Base-by-base conservation (phyloP, 352 stramenopile species). In the Nothophytophthora sp. region DNA sequence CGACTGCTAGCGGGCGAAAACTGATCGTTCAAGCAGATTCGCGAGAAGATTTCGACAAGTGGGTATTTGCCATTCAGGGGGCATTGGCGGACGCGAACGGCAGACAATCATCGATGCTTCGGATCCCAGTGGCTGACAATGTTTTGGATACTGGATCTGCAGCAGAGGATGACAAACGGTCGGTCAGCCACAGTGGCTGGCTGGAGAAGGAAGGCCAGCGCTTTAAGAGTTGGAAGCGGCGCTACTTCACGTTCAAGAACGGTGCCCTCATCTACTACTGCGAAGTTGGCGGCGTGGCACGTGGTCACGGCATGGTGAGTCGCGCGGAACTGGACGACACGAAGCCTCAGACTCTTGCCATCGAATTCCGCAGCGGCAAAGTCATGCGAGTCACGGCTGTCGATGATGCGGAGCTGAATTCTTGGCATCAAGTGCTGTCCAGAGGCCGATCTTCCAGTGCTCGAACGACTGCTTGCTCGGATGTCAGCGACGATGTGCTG, bases 201-300 rank as follows among this genome's bases (percentile, higher is more conserved):
- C 63, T 92, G 16, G 70, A 88, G 54, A 90, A 90, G 44, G 82
- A 92, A 67, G 80, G 82, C 0, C 73, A 81, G 25, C 66, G 61
- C 2, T 86, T 90, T 55, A 90, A 86, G 71, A 90, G 71, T 6
- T 92, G 82, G 82, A 92, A 90, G 55, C 58, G 52, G 15, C 70
- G 80, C 3, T 92, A 82, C 47, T 92, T 92, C 32, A 87, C 77
- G 9, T 55, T 88, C 44, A 82, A 85, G 40, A 84, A 84, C 16
- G 73, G 73, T 7, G 73, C 74, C 15, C 58, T 92, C 38, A 86
- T 90, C 50, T 92, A 90, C 49, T 92, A 82, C 39, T 80, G 58
- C 29, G 78, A 88, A 18, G 55, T 81, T 10, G 74, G 79, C 3
- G 74, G 73, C 12, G 72, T 72, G n/a, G 70, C 71, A 8, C 76